Evolutionary conservation across 163 green algal species (phyloP), one percentile per base, ranked within the genome.

Genomic region (Chlamydomonas reinhardtii): DNA sequence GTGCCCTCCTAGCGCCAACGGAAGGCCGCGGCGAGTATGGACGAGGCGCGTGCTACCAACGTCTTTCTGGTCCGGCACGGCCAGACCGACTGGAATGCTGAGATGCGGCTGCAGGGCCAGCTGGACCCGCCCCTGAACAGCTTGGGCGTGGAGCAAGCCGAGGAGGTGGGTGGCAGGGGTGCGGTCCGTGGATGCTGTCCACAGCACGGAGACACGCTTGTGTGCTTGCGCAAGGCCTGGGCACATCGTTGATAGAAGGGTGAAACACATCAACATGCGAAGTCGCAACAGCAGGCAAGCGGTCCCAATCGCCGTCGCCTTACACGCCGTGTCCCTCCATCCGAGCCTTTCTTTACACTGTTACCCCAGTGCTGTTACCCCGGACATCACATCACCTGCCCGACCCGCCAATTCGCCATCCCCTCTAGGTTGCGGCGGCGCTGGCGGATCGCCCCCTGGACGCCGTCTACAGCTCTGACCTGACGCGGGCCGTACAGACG

Each of bases 21-120:
- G 20, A 87, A 87, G 48, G 29, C 69, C 6, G 56, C 59, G 0
- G n/a, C 59, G 1, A 62, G 61, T 24, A 87, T 87, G 82, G 61
- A 87, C 27, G 29, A 56, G 9, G 35, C 54, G 9, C 24, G 35
- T 4, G 61, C 72, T 17, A 66, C 72, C 4, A 39, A 56, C 20
- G 3, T 87, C n/a, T 16, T 74, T 0, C 72, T 87, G 4, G 82
- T 82, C 0, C 52, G 82, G n/a, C 82, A 87, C 29, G 82, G 82
- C 37, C 74, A 92, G 48, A 92, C 89, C 43, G 76, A 75, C 43
- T 92, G 77, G 82, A 92, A 92, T 73, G 82, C 34, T 15, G 73
- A 91, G 32, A 48, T 56, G 19, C 62, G 89, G 22, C 82, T 92
- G 56, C 89, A 92, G 62, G 89, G 89, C 2, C 82, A 89, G 56